phyloP scores from a whole-genome alignment of 169 alveolate species.

The Neospora caninum region DNA sequence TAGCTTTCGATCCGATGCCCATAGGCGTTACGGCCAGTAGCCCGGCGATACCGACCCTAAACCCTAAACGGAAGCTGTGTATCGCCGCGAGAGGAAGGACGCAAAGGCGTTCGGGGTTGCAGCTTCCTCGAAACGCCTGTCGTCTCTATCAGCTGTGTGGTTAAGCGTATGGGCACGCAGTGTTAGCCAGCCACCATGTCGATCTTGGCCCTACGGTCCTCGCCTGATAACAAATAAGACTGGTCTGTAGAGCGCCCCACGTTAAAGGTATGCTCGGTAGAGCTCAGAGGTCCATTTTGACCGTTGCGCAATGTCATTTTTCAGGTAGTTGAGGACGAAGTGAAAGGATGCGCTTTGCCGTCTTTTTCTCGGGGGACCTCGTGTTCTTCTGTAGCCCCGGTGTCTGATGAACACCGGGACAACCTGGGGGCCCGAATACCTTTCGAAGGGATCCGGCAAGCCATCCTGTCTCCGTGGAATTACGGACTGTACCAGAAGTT shows the following conservation, averaged over 20 bases:
- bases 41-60: neutral
- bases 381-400: neutral
- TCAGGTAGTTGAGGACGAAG: neutral
- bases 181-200: no score
- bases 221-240: no score
- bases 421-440: neutral
- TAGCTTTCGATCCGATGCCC: neutral
- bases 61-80: neutral
- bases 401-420: neutral
- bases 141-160: neutral
- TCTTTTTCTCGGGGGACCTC: neutral
- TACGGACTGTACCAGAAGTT: neutral
- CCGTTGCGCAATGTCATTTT: neutral
- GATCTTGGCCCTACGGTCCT: no score
- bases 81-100: neutral
- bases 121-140: neutral
- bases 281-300: neutral
- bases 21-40: neutral
- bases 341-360: neutral
- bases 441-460: neutral
- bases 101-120: neutral
- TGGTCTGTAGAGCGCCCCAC: no score
- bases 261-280: neutral
- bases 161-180: no score
- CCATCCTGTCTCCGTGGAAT: slow-evolving; percentile 30